These are phyloP conservation scores for Boletellus deceptivus DNA, from an alignment of 1,284 basidiomycete species.

Conservation along the genomic window DNA sequence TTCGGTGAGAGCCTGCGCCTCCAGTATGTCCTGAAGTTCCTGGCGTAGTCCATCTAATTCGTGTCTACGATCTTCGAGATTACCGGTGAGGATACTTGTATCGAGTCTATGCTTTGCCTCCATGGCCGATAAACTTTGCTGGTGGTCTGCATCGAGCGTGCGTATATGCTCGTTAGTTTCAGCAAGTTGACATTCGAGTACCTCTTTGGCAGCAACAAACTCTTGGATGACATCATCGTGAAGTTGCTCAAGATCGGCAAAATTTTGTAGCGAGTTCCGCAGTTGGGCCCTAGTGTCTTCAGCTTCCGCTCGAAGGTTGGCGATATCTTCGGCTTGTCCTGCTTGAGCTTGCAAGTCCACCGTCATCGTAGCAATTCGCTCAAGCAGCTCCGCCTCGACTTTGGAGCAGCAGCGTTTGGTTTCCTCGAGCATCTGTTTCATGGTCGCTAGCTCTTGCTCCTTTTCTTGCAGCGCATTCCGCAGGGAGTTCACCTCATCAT, in stretches of 20 bases:
- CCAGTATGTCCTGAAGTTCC: slow-evolving; percentile 38
- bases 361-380: slow-evolving; percentile 22
- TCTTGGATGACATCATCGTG: slow-evolving; percentile 23
- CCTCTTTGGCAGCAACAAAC: slow-evolving; percentile 15
- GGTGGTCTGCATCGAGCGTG: slow-evolving; percentile 22
- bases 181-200: slow-evolving; percentile 21
- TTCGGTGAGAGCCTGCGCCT: slow-evolving; percentile 27
- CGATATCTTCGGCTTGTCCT: slow-evolving; percentile 13
- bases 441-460: slow-evolving; percentile 18
- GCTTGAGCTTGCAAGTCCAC: slow-evolving; percentile 11
- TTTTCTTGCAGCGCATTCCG: slow-evolving; percentile 20
- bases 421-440: slow-evolving; percentile 20
- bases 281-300: slow-evolving; percentile 16
- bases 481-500: slow-evolving; percentile 16
- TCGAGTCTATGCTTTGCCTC: slow-evolving; percentile 20
- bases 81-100: slow-evolving; percentile 15
- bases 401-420: slow-evolving; percentile 10
- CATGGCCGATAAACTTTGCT: slow-evolving; percentile 16
- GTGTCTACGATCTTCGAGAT: slow-evolving; percentile 27
- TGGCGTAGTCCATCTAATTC: slow-evolving; percentile 25
- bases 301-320: slow-evolving; percentile 21
- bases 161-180: slow-evolving; percentile 23
- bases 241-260: slow-evolving; percentile 23
- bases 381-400: slow-evolving; percentile 19
- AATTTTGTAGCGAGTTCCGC: slow-evolving; percentile 22